Conservation (phyloP, 2,329 filamentous ascomycete species). For the Pleoardoris graminearum region DNA sequence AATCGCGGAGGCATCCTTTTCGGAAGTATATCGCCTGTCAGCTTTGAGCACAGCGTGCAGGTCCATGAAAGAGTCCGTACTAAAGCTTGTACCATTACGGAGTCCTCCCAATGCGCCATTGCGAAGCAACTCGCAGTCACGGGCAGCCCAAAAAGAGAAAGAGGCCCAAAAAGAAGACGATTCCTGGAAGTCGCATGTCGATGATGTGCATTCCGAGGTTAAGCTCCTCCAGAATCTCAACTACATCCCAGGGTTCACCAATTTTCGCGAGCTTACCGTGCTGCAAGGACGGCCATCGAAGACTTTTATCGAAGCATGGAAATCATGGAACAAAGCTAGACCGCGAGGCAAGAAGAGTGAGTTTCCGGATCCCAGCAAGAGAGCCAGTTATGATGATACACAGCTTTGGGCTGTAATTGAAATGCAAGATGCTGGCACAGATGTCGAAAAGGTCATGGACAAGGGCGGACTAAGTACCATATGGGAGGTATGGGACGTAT, state of each 20-base stretch:
- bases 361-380: constrained; percentile 61
- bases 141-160: constrained; percentile 50
- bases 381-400: constrained; percentile 56
- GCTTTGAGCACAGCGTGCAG: constrained; percentile 31
- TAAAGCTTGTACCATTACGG: constrained; percentile 50
- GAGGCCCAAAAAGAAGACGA: constrained; percentile 43
- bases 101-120: constrained; percentile 40
- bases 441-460: constrained; percentile 51
- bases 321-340: constrained; percentile 48
- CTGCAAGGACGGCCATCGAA: constrained; percentile 60
- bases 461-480: constrained; percentile 42
- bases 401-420: constrained; percentile 68
- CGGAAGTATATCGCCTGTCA: constrained; percentile 65
- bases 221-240: constrained; percentile 61
- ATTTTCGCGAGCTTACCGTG: constrained; percentile 62
- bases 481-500: constrained; percentile 62
- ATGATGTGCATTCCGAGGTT: constrained; percentile 53
- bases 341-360: constrained; percentile 52
- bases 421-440: constrained; percentile 67
- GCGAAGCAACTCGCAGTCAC: constrained; percentile 34
- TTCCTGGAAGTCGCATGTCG: constrained; percentile 48
- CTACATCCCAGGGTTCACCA: constrained; percentile 64
- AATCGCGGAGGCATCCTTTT: constrained; percentile 68
- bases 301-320: constrained; percentile 54
- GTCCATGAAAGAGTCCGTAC: constrained; percentile 49